phyloP scores from a whole-genome alignment of 768 basidiomycete genomes.

The Podaxis mareebaensis region DNA sequence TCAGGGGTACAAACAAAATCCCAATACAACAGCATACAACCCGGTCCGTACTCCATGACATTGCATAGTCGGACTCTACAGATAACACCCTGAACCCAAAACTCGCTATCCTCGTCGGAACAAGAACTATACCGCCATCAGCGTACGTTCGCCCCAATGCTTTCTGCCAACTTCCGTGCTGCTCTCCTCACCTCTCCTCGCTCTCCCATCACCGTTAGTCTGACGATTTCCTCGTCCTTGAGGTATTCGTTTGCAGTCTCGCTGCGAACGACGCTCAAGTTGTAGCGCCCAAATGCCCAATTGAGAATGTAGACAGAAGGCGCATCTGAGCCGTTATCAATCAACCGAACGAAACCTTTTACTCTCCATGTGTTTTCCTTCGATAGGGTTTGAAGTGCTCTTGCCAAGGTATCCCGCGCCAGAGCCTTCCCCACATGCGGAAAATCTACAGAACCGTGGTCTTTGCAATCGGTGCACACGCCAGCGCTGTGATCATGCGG shows the following conservation, averaged over 20 bases:
- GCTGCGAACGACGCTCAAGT: slow-evolving; percentile 37
- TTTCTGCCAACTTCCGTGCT: slow-evolving; percentile 52
- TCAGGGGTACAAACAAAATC: not conserved
- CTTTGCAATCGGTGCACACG: not conserved
- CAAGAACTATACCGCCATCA: not conserved
- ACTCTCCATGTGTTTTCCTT: slow-evolving; percentile 79
- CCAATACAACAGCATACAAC: too few relatives aligned
- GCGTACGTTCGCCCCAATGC: slow-evolving; percentile 29
- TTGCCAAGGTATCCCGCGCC: slow-evolving; percentile 37
- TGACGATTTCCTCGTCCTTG: slow-evolving; percentile 40
- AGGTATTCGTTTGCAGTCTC: slow-evolving; percentile 23
- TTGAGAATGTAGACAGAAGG: slow-evolving; percentile 63
- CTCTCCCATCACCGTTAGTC: slow-evolving; percentile 91
- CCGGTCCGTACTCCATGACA: too few relatives aligned
- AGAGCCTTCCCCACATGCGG: slow-evolving; percentile 28
- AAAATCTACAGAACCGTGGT: not conserved
- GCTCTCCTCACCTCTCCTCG: slow-evolving; percentile 72
- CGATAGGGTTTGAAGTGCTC: slow-evolving; percentile 52
- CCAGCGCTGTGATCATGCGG: not conserved
- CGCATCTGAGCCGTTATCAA: slow-evolving; percentile 22
- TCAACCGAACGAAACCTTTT: slow-evolving; percentile 79
- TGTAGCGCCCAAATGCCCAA: slow-evolving; percentile 92
- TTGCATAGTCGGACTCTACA: too few relatives aligned
- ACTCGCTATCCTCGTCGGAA: not conserved
- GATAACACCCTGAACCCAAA: not conserved